phyloP scores from a whole-genome alignment of 1,284 basidiomycete species.

The Inonotus obliquus region DNA sequence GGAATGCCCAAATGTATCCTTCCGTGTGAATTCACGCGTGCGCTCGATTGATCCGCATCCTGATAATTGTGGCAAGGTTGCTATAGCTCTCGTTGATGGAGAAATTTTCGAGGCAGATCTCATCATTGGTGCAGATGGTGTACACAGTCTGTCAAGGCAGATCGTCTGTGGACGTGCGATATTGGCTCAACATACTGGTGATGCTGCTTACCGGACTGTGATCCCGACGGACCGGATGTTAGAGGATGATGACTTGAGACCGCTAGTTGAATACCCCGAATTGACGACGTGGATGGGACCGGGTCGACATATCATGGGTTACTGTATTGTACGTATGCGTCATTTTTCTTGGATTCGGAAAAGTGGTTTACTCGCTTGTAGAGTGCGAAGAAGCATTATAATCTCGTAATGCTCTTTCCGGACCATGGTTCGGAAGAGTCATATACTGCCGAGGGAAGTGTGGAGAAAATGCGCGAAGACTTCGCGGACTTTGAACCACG shows the following conservation, averaged over 20 bases:
- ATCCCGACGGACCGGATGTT: constrained; percentile 30
- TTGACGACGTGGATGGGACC: constrained; percentile 45
- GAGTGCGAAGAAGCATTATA: constrained; percentile 38
- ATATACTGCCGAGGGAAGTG: constrained; percentile 19
- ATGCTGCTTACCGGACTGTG: constrained; percentile 37
- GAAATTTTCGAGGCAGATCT: constrained; percentile 41
- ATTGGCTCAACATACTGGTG: constrained; percentile 34
- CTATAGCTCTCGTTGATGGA: constrained; percentile 38
- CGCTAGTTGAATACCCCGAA: constrained; percentile 35
- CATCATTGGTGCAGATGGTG: constrained; percentile 51
- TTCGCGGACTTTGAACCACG: constrained; percentile 42
- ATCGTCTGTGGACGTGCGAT: constrained; percentile 39
- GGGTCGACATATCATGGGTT: constrained; percentile 38
- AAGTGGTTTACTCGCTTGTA: constrained; percentile 16
- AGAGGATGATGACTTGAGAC: constrained; percentile 30
- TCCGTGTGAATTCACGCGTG: constrained; percentile 39
- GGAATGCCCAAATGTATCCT: constrained; percentile 32
- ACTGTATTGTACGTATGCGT: constrained; percentile 34
- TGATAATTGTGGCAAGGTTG: constrained; percentile 14
- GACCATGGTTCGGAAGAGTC: constrained; percentile 24
- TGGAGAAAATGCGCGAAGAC: constrained; percentile 40
- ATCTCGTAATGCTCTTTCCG: constrained; percentile 39
- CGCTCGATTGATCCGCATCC: constrained; percentile 33
- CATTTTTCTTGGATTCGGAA: neutral
- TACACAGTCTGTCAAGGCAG: constrained; percentile 41